These are phyloP conservation scores for Pichia sp. DNA, from an alignment of 1,139 yeast genomes.

Conservation along the genomic window DNA sequence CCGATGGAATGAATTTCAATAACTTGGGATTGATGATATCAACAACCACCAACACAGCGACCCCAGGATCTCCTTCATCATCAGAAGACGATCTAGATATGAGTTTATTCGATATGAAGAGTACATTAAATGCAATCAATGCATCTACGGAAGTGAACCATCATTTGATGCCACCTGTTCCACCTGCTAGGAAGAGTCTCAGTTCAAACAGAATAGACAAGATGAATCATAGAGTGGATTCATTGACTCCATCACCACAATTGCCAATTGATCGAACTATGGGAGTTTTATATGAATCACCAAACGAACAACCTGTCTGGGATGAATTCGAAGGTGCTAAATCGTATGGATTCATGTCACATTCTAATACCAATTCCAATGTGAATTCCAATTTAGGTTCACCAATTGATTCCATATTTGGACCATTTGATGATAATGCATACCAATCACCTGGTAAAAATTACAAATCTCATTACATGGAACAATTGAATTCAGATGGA, in stretches of 20 bases:
- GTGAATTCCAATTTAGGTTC: neutral
- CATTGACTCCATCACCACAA: conserved; percentile 4
- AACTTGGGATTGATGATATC: no score
- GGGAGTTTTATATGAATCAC: conserved; percentile 21
- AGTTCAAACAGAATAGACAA: conserved; percentile 13
- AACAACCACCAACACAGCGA: no score
- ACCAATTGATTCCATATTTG: conserved; percentile 7
- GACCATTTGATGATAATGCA: neutral
- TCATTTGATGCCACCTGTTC: conserved; percentile 5
- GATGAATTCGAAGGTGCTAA: conserved; percentile 16
- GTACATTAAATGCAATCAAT: conserved; percentile 14
- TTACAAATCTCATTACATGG: neutral
- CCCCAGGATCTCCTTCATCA: no score
- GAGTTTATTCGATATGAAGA: conserved; percentile 19
- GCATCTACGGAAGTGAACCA: conserved; percentile 2
- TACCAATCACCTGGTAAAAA: neutral
- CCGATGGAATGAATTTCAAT: neutral
- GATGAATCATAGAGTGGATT: conserved; percentile 12
- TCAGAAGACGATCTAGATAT: conserved; percentile 12
- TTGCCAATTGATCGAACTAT: conserved; percentile 18
- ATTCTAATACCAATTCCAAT: no score
- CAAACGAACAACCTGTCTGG: conserved; percentile 18
- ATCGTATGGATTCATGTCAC: conserved; percentile 6
- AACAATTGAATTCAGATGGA: neutral
- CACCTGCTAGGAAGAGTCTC: conserved; percentile 12